Evolutionary conservation across 1,139 yeast genomes (phyloP).

Genomic region (Geotrichum armillariae): DNA sequence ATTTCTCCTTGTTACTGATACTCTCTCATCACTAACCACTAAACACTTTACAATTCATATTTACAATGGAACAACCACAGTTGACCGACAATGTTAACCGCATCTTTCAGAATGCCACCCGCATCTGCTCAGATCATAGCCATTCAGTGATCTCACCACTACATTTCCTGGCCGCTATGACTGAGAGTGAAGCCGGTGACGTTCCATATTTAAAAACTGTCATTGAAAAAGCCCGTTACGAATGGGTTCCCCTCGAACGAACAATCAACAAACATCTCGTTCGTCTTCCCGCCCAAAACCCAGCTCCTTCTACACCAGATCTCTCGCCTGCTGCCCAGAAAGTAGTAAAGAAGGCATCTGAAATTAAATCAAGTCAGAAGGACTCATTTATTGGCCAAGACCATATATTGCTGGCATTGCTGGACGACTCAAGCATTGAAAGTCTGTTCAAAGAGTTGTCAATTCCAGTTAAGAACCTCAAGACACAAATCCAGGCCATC

Average conservation of each 20-base stretch:
- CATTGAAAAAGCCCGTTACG: slow-evolving; percentile 83
- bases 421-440: slow-evolving; percentile 74
- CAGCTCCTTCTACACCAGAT: slow-evolving; percentile 76
- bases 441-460: slow-evolving; percentile 72
- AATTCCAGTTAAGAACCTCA: slow-evolving; percentile 68
- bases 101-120: slow-evolving; percentile 74
- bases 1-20: background rate
- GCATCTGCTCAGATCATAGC: slow-evolving; percentile 79
- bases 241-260: slow-evolving; percentile 79
- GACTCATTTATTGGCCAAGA: slow-evolving; percentile 93
- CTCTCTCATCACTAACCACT: background rate
- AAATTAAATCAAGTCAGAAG: slow-evolving; percentile 82
- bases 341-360: slow-evolving; percentile 65
- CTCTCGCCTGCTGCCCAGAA: slow-evolving; percentile 54
- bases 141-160: slow-evolving; percentile 83
- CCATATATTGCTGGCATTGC: slow-evolving; percentile 79
- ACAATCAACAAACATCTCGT: slow-evolving; percentile 79
- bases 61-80: slow-evolving; percentile 23
- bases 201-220: slow-evolving; percentile 70
- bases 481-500: slow-evolving; percentile 76
- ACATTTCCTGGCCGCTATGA: slow-evolving; percentile 91
- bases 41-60: slow-evolving; percentile 1
- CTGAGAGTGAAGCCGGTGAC: slow-evolving; percentile 44
- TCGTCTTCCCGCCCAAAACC: slow-evolving; percentile 81
- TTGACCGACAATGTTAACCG: slow-evolving; percentile 90